Evolutionary conservation across 1,284 basidiomycete species (phyloP).

Genomic region (Cutaneotrichosporon daszewskae): DNA sequence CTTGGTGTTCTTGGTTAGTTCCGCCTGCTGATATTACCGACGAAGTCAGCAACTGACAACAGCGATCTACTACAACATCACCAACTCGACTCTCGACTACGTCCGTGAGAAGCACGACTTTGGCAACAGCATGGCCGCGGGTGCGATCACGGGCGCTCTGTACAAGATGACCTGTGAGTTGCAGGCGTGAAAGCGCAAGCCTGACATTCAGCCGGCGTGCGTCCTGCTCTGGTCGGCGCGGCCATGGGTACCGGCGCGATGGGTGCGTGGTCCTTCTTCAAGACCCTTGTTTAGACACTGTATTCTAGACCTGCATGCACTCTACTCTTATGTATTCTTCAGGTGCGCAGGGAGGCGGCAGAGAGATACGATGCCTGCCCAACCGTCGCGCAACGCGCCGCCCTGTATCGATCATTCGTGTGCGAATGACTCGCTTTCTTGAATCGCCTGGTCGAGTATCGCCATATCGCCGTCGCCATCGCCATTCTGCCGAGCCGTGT

Average conservation of each 20-base stretch:
- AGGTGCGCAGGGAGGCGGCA: constrained; percentile 43
- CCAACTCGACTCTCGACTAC: constrained; percentile 89
- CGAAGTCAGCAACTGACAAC: background rate
- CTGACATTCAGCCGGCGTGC: constrained; percentile 70
- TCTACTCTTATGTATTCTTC: constrained; percentile 66
- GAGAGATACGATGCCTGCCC: background rate
- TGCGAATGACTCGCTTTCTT: no score
- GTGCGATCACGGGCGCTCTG: constrained; percentile 80
- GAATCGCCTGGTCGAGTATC: no score
- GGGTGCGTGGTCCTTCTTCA: constrained; percentile 86
- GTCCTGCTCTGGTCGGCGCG: constrained; percentile 80
- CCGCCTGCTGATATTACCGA: constrained; percentile 3
- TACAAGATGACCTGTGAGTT: constrained; percentile 87
- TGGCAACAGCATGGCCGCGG: constrained; percentile 84
- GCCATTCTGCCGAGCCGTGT: no score
- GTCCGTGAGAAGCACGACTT: constrained; percentile 88
- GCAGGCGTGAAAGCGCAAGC: background rate
- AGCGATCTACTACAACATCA: constrained; percentile 94
- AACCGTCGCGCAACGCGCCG: no score
- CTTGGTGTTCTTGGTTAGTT: constrained; percentile 86
- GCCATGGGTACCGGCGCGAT: constrained; percentile 81
- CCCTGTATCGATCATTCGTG: no score
- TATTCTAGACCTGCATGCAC: constrained; percentile 10
- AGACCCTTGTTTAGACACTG: constrained; percentile 54
- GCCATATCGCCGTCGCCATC: no score